phyloP scores from a whole-genome alignment of 441 rosid genomes.

The Adansonia rubrostipa region DNA sequence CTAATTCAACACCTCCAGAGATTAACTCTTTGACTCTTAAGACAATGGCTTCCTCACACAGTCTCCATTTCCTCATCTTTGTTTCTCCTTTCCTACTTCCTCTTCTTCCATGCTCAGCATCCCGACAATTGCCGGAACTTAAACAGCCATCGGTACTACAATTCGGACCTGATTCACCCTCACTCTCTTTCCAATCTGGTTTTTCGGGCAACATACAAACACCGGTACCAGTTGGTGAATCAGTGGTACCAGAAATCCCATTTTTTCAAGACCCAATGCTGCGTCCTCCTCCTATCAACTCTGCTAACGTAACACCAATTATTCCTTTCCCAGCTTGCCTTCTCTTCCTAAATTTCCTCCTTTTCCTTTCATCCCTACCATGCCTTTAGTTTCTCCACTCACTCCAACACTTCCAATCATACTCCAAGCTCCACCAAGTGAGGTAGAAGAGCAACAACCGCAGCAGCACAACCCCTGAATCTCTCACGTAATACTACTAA shows the following conservation, averaged over 20 bases:
- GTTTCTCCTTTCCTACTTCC: neutral
- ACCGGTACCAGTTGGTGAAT: neutral
- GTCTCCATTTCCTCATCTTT: neutral
- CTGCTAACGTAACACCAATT: neutral
- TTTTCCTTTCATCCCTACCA: neutral
- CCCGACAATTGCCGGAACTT: neutral
- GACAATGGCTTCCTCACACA: neutral
- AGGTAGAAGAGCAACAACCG: neutral
- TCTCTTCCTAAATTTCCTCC: constrained; percentile 11
- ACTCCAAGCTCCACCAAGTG: neutral
- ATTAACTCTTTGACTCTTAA: neutral
- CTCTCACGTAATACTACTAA: neutral
- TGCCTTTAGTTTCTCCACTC: neutral
- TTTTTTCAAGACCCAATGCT: neutral
- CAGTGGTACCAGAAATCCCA: neutral
- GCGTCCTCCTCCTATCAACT: neutral
- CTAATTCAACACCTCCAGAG: neutral
- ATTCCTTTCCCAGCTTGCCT: constrained; percentile 24
- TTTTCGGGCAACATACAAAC: neutral
- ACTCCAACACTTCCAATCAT: neutral
- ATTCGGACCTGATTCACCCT: neutral
- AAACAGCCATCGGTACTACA: neutral
- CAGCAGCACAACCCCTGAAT: neutral
- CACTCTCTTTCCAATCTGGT: neutral
- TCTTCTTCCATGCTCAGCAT: neutral